A percentile compares a stretch with the other conserved stretches of the same genome.
These are phyloP conservation scores for Eucalyptus pauciflora DNA, from an alignment of 345 rosid species.

Conservation along the genomic window DNA sequence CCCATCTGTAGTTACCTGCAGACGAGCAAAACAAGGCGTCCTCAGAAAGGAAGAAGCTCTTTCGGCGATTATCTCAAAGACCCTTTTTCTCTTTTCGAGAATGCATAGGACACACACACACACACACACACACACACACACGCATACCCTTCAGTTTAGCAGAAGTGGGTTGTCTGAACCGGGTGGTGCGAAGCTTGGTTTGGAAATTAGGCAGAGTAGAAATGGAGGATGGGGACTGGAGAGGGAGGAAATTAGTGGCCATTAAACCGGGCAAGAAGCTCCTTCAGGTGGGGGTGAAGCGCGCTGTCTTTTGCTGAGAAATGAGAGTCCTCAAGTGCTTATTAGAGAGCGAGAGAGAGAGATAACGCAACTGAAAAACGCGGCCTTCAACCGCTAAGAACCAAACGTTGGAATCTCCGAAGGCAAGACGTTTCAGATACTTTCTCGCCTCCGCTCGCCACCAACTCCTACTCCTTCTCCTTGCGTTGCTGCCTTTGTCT, in stretches of 20 bases:
- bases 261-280: not conserved
- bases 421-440: not conserved
- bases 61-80: not conserved
- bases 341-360: not conserved
- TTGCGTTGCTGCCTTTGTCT: not conserved
- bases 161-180: not conserved
- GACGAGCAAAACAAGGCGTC: not conserved
- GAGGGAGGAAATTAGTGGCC: conserved; percentile 1
- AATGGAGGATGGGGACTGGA: not conserved
- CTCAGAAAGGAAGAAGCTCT: not conserved
- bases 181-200: not conserved
- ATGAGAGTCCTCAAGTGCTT: not conserved
- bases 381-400: not conserved
- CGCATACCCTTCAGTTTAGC: not conserved
- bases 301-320: not conserved
- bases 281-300: not conserved
- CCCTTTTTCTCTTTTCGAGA: not conserved
- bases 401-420: not conserved
- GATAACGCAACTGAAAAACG: not conserved
- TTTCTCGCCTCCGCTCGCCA: no score
- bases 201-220: not conserved
- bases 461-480: no score
- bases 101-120: not conserved
- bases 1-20: not conserved
- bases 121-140: not conserved